Evolutionary conservation across 2,329 filamentous ascomycete species (phyloP).

Genomic region (Sphaerulina musiva): DNA sequence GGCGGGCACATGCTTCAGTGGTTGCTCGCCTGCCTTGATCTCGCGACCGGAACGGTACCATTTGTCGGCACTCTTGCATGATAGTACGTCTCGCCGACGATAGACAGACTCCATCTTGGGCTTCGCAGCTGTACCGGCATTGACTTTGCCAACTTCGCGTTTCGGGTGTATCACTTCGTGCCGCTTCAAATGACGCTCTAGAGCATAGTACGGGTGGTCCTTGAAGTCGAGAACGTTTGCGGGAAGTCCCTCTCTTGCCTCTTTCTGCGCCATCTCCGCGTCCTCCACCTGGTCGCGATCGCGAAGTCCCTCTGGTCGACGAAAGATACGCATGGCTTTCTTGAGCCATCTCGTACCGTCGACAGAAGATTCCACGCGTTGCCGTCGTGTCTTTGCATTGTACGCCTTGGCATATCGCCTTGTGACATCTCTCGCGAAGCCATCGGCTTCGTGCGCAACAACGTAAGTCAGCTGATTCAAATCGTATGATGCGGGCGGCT

Average conservation of each 20-base stretch:
- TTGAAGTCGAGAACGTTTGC: conserved; percentile 38
- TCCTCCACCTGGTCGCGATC: conserved; percentile 82
- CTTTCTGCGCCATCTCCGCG: conserved; percentile 63
- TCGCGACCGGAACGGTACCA: conserved; percentile 87
- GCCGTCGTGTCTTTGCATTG: conserved; percentile 79
- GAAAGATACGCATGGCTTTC: conserved; percentile 43
- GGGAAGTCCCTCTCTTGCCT: conserved; percentile 61
- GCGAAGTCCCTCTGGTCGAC: conserved; percentile 22
- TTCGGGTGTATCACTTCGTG: conserved; percentile 76
- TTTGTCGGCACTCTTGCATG: conserved; percentile 71
- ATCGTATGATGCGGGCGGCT: conserved; percentile 72
- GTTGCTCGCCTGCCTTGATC: conserved; percentile 70
- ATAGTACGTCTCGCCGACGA: conserved; percentile 70
- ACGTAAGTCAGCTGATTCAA: conserved; percentile 77
- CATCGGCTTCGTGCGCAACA: conserved; percentile 76
- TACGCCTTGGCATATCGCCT: conserved; percentile 79
- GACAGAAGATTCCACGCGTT: conserved; percentile 65
- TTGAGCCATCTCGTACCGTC: conserved; percentile 53
- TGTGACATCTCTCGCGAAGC: conserved; percentile 75
- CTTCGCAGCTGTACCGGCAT: conserved; percentile 53
- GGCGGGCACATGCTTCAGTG: conserved; percentile 60
- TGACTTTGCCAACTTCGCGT: conserved; percentile 69
- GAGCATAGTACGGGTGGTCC: conserved; percentile 49
- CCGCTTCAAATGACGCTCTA: conserved; percentile 75
- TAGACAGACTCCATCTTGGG: conserved; percentile 68